A percentile compares a stretch with the other conserved stretches of the same genome.
These are phyloP conservation scores for Vavraia culicis DNA, from an alignment of 371 early-diverging fungal species.

Conservation along the genomic window DNA sequence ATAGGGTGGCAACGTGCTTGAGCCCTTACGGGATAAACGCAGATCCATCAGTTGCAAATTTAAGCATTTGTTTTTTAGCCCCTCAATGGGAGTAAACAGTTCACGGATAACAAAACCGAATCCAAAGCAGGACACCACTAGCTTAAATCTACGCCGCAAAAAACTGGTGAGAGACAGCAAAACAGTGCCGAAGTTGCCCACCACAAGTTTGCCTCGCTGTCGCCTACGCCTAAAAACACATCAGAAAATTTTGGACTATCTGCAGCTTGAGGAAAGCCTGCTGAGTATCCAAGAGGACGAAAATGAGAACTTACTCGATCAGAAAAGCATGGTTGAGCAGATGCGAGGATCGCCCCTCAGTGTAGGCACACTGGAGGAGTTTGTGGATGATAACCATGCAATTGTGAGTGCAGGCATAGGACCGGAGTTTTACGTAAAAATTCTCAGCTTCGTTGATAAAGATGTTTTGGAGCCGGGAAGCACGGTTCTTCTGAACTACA, in stretches of 20 bases:
- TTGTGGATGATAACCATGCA: conserved; percentile 97
- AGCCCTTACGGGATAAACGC: too few relatives aligned
- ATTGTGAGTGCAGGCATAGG: conserved; percentile 83
- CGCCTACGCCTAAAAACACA: conserved; percentile 35
- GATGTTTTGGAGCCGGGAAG: conserved; percentile 45
- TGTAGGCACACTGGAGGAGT: conserved; percentile 91
- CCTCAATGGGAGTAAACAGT: too few relatives aligned
- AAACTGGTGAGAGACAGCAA: conserved; percentile 15
- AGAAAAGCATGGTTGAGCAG: conserved; percentile 73
- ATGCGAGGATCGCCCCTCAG: conserved; percentile 95
- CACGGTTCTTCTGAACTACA: conserved; percentile 41
- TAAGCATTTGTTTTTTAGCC: too few relatives aligned
- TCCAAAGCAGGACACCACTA: background rate
- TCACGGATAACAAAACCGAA: too few relatives aligned
- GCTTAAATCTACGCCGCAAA: conserved; percentile 20
- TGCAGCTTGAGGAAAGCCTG: conserved; percentile 39
- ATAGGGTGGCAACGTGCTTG: too few relatives aligned
- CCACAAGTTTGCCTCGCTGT: conserved; percentile 31
- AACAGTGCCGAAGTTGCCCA: conserved; percentile 22
- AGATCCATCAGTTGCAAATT: too few relatives aligned
- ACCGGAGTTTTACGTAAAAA: conserved; percentile 66
- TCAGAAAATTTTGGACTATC: conserved; percentile 32
- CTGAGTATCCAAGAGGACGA: conserved; percentile 28
- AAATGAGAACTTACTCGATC: conserved; percentile 10
- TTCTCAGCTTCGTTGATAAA: conserved; percentile 44